These are phyloP conservation scores for Lyophyllum shimeji DNA, from an alignment of 768 basidiomycete genomes.

Conservation along the genomic window DNA sequence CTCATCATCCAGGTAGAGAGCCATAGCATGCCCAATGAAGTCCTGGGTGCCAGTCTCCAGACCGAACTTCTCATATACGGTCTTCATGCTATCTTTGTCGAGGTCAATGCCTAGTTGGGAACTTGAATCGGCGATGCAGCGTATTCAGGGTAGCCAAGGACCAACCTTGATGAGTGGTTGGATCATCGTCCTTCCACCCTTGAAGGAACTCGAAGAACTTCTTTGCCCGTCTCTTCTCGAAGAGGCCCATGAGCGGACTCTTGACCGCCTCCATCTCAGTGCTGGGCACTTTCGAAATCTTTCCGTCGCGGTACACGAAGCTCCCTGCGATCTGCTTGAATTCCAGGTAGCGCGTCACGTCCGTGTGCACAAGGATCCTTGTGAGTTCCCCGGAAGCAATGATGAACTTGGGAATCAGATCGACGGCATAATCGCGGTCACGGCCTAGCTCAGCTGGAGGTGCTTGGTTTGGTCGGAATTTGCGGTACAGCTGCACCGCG, in stretches of 20 bases:
- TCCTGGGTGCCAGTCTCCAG: conserved; percentile 97
- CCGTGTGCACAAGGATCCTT: conserved; percentile 97
- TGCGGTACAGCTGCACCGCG: conserved; percentile 81
- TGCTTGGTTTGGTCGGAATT: conserved; percentile 80
- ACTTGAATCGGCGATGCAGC: neutral
- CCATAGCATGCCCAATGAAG: conserved; percentile 99
- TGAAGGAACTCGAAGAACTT: conserved; percentile 99
- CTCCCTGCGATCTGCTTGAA: conserved; percentile 99
- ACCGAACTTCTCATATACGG: conserved; percentile 95
- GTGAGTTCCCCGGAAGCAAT: conserved; percentile 97
- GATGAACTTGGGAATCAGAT: conserved; percentile 99
- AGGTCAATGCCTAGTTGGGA: conserved; percentile 70
- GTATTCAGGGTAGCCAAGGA: neutral
- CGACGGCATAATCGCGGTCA: conserved; percentile 97
- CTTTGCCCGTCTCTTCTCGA: conserved; percentile 97
- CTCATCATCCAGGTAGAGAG: conserved; percentile 96
- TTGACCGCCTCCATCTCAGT: conserved; percentile 96
- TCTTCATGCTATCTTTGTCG: conserved; percentile 89
- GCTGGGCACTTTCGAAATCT: conserved; percentile 95
- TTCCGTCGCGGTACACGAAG: conserved; percentile 96
- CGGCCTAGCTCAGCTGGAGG: conserved; percentile 87
- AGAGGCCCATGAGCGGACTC: conserved; percentile 97
- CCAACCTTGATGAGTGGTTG: conserved; percentile 92
- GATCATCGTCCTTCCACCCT: conserved; percentile 92
- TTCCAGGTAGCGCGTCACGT: conserved; percentile 97